phyloP scores from a whole-genome alignment of 169 alveolate genomes.

The Babesia ovis region DNA sequence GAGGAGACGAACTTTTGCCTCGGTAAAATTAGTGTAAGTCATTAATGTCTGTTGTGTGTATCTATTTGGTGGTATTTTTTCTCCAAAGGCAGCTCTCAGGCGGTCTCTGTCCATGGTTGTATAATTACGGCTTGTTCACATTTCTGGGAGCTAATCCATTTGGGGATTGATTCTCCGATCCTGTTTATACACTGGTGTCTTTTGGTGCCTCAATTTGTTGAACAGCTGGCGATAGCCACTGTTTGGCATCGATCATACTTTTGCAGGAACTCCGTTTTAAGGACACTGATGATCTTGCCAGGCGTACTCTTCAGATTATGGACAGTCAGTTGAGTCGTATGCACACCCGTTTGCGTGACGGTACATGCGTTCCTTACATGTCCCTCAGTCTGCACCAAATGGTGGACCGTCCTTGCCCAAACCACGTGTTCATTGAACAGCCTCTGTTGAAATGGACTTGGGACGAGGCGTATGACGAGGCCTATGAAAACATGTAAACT shows the following conservation, averaged over 20 bases:
- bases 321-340: slow-evolving; percentile 86
- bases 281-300: slow-evolving; percentile 87
- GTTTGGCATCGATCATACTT: not conserved
- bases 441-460: slow-evolving; percentile 92
- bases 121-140: too few relatives aligned
- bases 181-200: too few relatives aligned
- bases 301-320: slow-evolving; percentile 88
- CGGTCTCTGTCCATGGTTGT: too few relatives aligned
- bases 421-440: slow-evolving; percentile 81
- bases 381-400: slow-evolving; percentile 81
- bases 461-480: slow-evolving; percentile 92
- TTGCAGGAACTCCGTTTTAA: slow-evolving; percentile 75
- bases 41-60: not conserved
- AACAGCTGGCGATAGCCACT: not conserved
- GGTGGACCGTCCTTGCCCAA: slow-evolving; percentile 86
- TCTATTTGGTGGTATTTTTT: not conserved
- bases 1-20: slow-evolving; percentile 92
- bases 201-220: too few relatives aligned
- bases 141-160: too few relatives aligned
- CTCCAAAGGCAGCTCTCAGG: too few relatives aligned
- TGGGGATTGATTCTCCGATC: too few relatives aligned
- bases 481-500: slow-evolving; percentile 80
- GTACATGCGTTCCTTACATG: slow-evolving; percentile 87
- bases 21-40: slow-evolving; percentile 84
- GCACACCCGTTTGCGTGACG: slow-evolving; percentile 91